Evolutionary conservation across 73 alveolate species (phyloP).

Genomic region (Effrenium voratum): DNA sequence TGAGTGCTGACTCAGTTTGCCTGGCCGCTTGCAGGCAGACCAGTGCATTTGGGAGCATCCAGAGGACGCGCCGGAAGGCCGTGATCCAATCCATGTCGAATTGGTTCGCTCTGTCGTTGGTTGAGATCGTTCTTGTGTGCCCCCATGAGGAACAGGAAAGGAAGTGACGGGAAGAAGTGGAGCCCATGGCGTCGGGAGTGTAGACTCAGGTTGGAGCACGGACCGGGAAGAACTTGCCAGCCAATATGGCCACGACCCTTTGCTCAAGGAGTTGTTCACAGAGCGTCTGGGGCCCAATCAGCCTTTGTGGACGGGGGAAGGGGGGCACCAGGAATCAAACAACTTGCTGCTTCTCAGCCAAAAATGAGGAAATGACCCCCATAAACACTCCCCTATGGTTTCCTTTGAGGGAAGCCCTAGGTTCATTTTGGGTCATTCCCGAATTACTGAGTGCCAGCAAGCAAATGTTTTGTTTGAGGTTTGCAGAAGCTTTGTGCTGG

Average conservation of each 20-base stretch:
- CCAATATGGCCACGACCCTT: neutral
- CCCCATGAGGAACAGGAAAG: neutral
- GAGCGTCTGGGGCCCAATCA: slow-evolving; percentile 8
- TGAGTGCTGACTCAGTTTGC: neutral
- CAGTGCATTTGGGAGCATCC: slow-evolving; percentile 58
- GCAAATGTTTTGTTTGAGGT: no score
- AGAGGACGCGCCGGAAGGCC: slow-evolving; percentile 19
- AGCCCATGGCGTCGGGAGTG: neutral
- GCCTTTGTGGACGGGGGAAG: neutral
- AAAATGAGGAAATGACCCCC: neutral
- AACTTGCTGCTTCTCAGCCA: neutral
- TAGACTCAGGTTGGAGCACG: slow-evolving; percentile 58
- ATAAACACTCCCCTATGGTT: neutral
- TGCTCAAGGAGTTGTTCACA: slow-evolving; percentile 42
- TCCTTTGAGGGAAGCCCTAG: neutral
- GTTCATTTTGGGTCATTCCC: neutral
- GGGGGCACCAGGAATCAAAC: neutral
- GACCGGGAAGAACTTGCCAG: slow-evolving; percentile 40
- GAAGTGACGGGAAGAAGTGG: neutral
- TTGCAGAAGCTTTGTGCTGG: no score
- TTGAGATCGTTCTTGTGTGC: no score
- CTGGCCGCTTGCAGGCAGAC: neutral
- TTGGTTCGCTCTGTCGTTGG: neutral
- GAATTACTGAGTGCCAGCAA: neutral
- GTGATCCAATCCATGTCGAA: neutral